Base-by-base conservation (phyloP, 192 early-diverging fungal genomes). In the Coemansia asiatica region DNA sequence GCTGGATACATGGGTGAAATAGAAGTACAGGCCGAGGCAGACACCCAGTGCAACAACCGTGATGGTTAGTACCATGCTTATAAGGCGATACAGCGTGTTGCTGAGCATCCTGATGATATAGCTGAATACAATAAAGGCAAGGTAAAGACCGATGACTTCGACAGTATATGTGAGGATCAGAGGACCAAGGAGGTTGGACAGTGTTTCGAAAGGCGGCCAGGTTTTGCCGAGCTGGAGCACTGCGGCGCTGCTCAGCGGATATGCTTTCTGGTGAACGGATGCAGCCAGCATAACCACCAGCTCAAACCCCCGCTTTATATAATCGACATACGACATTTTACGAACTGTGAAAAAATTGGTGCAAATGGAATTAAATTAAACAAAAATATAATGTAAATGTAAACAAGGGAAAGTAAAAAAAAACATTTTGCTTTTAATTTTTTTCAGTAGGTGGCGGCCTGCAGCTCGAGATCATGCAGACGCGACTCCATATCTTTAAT, bases 401-500 rank as follows among this genome's bases (percentile, higher is more conserved):
- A 40, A 44, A 46, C 8, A 36, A n/a, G 33, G 25, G 56, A 8
- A 47, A 60, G n/a, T 4, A 48, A 60, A 47, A n/a, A 8, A 48
- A 27, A 16, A 22, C 40, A 10, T 36, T n/a, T n/a, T n/a, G n/a
- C n/a, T n/a, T n/a, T n/a, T n/a, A n/a, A n/a, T n/a, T n/a, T n/a
- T n/a, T n/a, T 60, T 54, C 25, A 33, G 15, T 23, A 26, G 21
- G 61, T 51, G 10, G 74, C 58, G 0, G 62, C 55, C 61, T 72
- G 72, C 19, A 62, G 38, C 56, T 75, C 73, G 13, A 81, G 56
- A 27, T 72, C 73, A 7, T 57, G 38, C 63, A 81, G 44, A 2
- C 78, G 78, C 18, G 66, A 63, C 46, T 81, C 78, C 61, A 81
- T 64, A 21, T 68, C 78, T 15, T 31, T 55, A 28, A 81, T 75